These are phyloP conservation scores for Lachancea dasiensis DNA, from an alignment of 805 yeast genomes.

Conservation along the genomic window DNA sequence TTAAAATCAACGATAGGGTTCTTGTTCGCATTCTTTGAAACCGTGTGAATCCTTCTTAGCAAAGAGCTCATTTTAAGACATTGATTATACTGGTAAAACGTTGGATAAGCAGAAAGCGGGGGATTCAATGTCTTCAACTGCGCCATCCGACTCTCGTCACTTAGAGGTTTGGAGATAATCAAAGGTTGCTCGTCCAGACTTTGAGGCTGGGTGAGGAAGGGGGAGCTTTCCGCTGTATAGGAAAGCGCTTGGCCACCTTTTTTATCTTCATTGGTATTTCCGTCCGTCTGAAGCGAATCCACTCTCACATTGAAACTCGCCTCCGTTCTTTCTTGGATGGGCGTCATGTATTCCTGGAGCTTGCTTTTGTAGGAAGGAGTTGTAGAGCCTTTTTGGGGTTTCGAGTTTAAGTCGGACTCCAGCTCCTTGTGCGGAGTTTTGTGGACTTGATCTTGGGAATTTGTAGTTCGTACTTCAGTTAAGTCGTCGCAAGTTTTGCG, in stretches of 20 bases:
- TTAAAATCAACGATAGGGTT: constrained; percentile 32
- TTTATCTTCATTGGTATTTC: constrained; percentile 13
- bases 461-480: constrained; percentile 30
- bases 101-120: constrained; percentile 31
- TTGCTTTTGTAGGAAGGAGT: constrained; percentile 12
- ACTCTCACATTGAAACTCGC: constrained; percentile 6
- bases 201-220: constrained; percentile 30
- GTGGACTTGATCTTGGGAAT: neutral
- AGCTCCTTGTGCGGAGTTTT: constrained; percentile 7
- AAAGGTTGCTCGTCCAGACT: neutral
- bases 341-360: constrained; percentile 24
- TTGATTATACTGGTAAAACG: constrained; percentile 30
- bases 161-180: constrained; percentile 41
- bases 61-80: constrained; percentile 33
- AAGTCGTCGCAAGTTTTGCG: constrained; percentile 31
- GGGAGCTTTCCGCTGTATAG: constrained; percentile 22
- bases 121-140: constrained; percentile 37
- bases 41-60: constrained; percentile 35
- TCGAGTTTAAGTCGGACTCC: constrained; percentile 3
- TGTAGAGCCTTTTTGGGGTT: constrained; percentile 1
- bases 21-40: constrained; percentile 35
- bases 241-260: constrained; percentile 4
- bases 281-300: constrained; percentile 16
- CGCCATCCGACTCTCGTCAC: constrained; percentile 34
- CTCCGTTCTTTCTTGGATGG: constrained; percentile 27